phyloP scores from a whole-genome alignment of 129 eudicot genomes.

The Glebionis coronaria region DNA sequence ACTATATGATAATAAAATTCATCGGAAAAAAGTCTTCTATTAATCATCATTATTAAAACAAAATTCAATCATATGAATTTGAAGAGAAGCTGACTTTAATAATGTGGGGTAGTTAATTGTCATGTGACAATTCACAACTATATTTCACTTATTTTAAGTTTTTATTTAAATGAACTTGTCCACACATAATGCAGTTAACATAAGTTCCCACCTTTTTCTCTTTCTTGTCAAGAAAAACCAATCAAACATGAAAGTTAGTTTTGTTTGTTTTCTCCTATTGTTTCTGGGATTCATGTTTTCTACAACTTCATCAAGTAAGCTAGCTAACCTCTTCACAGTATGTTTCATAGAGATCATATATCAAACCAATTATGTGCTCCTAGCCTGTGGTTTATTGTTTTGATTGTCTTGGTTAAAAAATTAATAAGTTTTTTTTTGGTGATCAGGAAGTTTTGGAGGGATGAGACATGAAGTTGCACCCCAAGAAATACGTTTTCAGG shows the following conservation, averaged over 20 bases:
- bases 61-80: neutral
- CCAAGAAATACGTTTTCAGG: constrained; percentile 28
- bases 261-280: constrained; percentile 26
- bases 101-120: constrained; percentile 22
- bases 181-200: neutral
- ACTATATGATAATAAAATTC: too few species aligned
- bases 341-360: neutral
- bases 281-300: constrained; percentile 19
- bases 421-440: neutral
- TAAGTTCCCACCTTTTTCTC: constrained; percentile 22
- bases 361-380: neutral
- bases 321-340: neutral
- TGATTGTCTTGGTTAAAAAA: neutral
- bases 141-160: constrained; percentile 1
- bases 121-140: constrained; percentile 6
- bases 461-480: constrained; percentile 17
- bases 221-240: neutral
- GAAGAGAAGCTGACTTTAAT: constrained; percentile 26
- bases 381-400: neutral
- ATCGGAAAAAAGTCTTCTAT: too few species aligned
- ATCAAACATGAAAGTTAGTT: constrained; percentile 25
- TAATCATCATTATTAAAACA: neutral
- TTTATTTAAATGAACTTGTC: constrained; percentile 5
- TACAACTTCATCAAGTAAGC: constrained; percentile 34
- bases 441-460: constrained; percentile 21